A percentile compares a stretch with the other conserved stretches of the same genome.
phyloP scores from a whole-genome alignment of 1,139 yeast genomes.

The Neolecta irregularis region DNA sequence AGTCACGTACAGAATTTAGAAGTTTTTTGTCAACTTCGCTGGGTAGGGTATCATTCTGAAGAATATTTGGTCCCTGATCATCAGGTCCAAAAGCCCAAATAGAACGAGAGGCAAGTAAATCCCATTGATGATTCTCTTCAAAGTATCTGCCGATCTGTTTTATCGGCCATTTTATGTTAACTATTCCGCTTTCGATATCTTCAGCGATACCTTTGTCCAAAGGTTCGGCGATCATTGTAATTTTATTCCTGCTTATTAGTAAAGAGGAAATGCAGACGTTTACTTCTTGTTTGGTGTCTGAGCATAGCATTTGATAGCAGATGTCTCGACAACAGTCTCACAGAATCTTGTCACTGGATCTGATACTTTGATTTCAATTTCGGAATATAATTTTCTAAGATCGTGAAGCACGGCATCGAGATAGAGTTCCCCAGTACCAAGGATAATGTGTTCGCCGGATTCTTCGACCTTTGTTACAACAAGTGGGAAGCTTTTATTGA shows the following conservation, averaged over 20 bases:
- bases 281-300: slow-evolving; percentile 37
- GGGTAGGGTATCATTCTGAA: slow-evolving; percentile 65
- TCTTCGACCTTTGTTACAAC: slow-evolving; percentile 60
- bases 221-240: slow-evolving; percentile 72
- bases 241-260: slow-evolving; percentile 24
- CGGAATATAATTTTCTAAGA: slow-evolving; percentile 44
- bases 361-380: slow-evolving; percentile 63
- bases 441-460: slow-evolving; percentile 69
- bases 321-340: slow-evolving; percentile 57
- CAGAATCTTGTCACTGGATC: slow-evolving; percentile 70
- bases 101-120: slow-evolving; percentile 65
- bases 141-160: slow-evolving; percentile 38
- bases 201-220: slow-evolving; percentile 37
- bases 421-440: slow-evolving; percentile 79
- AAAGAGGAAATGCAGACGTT: background rate
- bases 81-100: slow-evolving; percentile 69
- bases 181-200: slow-evolving; percentile 42
- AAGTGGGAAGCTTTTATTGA: slow-evolving; percentile 51
- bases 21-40: slow-evolving; percentile 47
- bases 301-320: slow-evolving; percentile 51
- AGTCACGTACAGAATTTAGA: slow-evolving; percentile 35
- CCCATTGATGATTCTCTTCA: slow-evolving; percentile 56
- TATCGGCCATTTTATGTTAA: slow-evolving; percentile 29
- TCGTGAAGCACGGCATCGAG: slow-evolving; percentile 76
- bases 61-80: slow-evolving; percentile 40